phyloP scores from a whole-genome alignment of 805 yeast genomes.

The Kazachstania martiniae region DNA sequence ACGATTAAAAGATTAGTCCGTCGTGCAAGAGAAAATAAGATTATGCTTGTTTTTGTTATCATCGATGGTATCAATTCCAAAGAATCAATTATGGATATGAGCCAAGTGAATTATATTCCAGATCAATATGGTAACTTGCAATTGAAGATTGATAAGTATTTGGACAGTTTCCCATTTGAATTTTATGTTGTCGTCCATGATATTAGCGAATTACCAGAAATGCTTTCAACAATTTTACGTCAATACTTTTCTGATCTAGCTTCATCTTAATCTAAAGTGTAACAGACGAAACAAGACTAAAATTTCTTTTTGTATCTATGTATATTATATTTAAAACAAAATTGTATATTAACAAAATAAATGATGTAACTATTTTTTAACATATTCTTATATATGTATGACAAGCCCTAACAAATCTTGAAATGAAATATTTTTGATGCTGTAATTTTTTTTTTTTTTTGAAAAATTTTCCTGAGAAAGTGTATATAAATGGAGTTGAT shows the following conservation, averaged over 20 bases:
- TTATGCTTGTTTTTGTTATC: conserved; percentile 90
- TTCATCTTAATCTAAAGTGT: conserved; percentile 10
- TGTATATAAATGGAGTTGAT: no score
- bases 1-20: conserved; percentile 76
- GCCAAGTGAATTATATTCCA: conserved; percentile 74
- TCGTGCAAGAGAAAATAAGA: conserved; percentile 79
- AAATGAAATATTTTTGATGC: no score
- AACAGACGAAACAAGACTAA: no score
- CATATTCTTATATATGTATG: no score
- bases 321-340: no score
- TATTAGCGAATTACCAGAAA: conserved; percentile 81
- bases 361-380: no score
- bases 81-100: conserved; percentile 89
- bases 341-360: no score
- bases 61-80: conserved; percentile 74
- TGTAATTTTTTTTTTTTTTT: no score
- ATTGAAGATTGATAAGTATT: conserved; percentile 69
- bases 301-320: no score
- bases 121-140: conserved; percentile 61
- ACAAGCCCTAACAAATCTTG: no score
- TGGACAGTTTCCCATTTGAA: conserved; percentile 94
- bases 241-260: conserved; percentile 81
- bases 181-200: conserved; percentile 89
- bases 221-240: conserved; percentile 78
- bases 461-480: no score